Evolutionary conservation across 2,329 filamentous ascomycete species (phyloP), one percentile per base, ranked within the genome.

Genomic region (Coccinonectria pachysandricola): DNA sequence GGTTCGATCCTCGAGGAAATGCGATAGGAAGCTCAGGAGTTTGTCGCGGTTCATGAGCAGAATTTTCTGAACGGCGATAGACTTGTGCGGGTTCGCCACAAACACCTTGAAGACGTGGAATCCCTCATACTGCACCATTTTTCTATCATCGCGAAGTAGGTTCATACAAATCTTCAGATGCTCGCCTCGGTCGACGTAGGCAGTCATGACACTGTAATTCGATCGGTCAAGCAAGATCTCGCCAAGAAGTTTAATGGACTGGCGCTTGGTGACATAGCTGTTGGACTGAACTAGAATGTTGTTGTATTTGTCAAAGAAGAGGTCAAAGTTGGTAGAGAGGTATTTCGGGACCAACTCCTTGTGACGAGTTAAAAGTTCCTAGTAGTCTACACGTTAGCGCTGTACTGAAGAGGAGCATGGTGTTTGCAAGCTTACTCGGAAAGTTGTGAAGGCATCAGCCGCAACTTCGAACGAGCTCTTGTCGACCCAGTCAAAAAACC

Each of bases 81-180:
- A 93, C 61, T 98, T 98, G 64, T 96, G 87, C 6, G 91, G 91
- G 53, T 98, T 98, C 34, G 91, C 91, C 28, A 96, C 91, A 57
- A 98, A 98, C 36, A 98, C 88, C 65, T 98, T 98, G 70, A 98
- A 98, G 21, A 98, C 88, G 53, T 98, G 91, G 54, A 98, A 98
- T 6, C 87, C 91, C 55, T 98, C 91, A 53, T 98, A 98, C 57
- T 96, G 91, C 36, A 98, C 91, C 87, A 98, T 98, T 57, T 93
- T 91, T 43, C 88, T 75, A 55, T 96, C 88, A 54, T 96, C 91
- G 42, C 86, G 79, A 35, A 98, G 64, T 33, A 98, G 67, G 55
- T 93, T 96, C 91, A 98, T 98, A 62, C 87, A 91, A 39, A 96
- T 81, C 62, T 98, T 98, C 43, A 98, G 71, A 50, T 98, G 87